Conservation (phyloP, 2,329 filamentous ascomycete species). For the Penicillium sp. region DNA sequence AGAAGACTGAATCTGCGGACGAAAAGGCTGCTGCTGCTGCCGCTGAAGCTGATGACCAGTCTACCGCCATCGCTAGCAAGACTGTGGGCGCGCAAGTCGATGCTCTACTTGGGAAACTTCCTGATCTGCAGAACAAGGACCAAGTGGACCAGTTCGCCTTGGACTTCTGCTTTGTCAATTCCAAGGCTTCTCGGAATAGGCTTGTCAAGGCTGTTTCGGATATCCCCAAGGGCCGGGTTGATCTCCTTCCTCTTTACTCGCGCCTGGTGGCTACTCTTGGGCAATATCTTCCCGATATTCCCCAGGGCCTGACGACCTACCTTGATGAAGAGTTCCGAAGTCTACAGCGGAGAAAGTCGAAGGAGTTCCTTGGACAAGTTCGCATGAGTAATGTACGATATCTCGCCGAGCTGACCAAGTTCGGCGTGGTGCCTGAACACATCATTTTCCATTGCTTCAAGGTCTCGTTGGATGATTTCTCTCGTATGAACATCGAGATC, state of each 20-base stretch:
- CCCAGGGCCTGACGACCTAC: constrained; percentile 86
- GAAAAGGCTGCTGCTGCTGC: constrained; percentile 49
- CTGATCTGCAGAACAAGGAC: constrained; percentile 90
- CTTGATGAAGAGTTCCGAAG: constrained; percentile 97
- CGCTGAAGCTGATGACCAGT: constrained; percentile 74
- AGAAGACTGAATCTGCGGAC: constrained; percentile 41
- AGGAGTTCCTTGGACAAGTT: constrained; percentile 94
- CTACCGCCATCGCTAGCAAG: constrained; percentile 94
- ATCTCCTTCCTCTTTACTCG: constrained; percentile 89
- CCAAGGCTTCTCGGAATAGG: constrained; percentile 93
- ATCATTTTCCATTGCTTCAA: constrained; percentile 99
- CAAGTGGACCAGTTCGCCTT: constrained; percentile 88
- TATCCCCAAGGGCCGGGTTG: constrained; percentile 89
- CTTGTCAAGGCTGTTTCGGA: constrained; percentile 92
- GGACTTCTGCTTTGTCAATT: constrained; percentile 98
- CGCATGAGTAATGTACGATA: constrained; percentile 96
- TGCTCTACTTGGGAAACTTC: constrained; percentile 81
- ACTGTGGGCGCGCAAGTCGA: constrained; percentile 97
- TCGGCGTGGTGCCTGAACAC: constrained; percentile 96
- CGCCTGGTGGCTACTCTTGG: constrained; percentile 90
- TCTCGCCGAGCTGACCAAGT: constrained; percentile 94
- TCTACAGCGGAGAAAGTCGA: constrained; percentile 93
- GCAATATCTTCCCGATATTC: constrained; percentile 92
- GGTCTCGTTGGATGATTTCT: constrained; percentile 96
- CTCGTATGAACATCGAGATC: constrained; percentile 98